Conservation (phyloP, 129 eudicot genomes). For the Cynara cardunculus region DNA sequence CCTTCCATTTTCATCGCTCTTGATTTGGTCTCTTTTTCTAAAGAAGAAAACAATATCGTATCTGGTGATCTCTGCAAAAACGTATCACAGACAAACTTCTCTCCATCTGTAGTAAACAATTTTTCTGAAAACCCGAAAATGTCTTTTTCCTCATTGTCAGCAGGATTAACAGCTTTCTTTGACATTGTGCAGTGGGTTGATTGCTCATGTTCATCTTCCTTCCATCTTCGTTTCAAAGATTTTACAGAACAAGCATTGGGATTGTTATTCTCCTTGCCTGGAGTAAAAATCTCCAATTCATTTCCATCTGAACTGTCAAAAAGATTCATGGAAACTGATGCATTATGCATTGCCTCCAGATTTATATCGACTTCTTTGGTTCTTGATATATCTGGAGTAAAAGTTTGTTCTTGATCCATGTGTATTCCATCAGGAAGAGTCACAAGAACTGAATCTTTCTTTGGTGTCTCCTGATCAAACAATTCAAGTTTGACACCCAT, state of each 20-base stretch:
- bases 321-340: constrained; percentile 26
- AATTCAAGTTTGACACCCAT: constrained; percentile 9
- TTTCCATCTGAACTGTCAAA: constrained; percentile 20
- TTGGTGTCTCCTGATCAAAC: constrained; percentile 5
- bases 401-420: constrained; percentile 30
- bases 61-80: not conserved
- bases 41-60: not conserved
- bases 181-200: constrained; percentile 23
- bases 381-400: constrained; percentile 48
- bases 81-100: not conserved
- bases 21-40: constrained; percentile 42
- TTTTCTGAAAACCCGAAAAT: not conserved
- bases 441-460: constrained; percentile 26
- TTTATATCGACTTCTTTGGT: not conserved
- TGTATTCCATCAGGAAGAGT: constrained; percentile 16
- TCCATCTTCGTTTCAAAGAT: constrained; percentile 35
- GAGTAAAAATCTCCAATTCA: constrained; percentile 49
- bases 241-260: constrained; percentile 35
- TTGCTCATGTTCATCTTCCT: constrained; percentile 30
- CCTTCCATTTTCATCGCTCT: constrained; percentile 16
- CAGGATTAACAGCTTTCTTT: constrained; percentile 30
- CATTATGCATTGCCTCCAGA: not conserved
- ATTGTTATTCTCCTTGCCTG: constrained; percentile 63
- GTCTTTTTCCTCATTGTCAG: not conserved
- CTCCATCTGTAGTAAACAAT: constrained; percentile 17